Evolutionary conservation across 371 early-diverging fungal genomes (phyloP).

Genomic region (Rozella allomycis): DNA sequence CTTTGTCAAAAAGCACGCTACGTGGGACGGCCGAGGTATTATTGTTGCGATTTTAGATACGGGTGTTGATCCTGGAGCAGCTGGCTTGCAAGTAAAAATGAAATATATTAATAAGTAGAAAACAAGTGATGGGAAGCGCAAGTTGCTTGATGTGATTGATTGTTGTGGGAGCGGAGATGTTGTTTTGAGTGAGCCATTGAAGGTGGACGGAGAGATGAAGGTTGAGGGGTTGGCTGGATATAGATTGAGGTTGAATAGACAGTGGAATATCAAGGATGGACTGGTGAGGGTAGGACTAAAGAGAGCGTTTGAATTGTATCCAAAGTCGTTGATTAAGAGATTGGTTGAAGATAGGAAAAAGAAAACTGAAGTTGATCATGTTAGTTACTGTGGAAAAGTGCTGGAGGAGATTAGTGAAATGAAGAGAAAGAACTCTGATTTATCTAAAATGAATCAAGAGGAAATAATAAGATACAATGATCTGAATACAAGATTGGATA

Average conservation of each 20-base stretch:
- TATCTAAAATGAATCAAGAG: not conserved
- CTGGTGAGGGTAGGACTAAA: constrained; percentile 67
- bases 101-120: constrained; percentile 27
- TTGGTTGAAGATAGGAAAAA: no score
- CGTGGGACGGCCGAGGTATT: constrained; percentile 65
- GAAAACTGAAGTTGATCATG: not conserved
- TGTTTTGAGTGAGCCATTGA: not conserved
- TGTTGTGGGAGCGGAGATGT: constrained; percentile 71
- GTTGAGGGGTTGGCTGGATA: constrained; percentile 37
- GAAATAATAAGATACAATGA: not conserved
- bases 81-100: constrained; percentile 10
- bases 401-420: not conserved
- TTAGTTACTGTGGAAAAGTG: not conserved
- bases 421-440: no score
- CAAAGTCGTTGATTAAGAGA: constrained; percentile 28
- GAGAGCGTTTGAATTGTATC: constrained; percentile 51
- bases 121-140: constrained; percentile 67
- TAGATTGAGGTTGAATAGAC: constrained; percentile 36
- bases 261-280: constrained; percentile 52
- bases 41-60: constrained; percentile 78
- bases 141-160: constrained; percentile 74
- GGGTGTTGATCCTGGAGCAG: constrained; percentile 74
- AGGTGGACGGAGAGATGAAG: not conserved
- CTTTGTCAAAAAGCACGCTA: constrained; percentile 53
- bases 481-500: constrained; percentile 40